These are phyloP conservation scores for Protostelium mycophagum DNA, from an alignment of 78 protist species.

Conservation along the genomic window DNA sequence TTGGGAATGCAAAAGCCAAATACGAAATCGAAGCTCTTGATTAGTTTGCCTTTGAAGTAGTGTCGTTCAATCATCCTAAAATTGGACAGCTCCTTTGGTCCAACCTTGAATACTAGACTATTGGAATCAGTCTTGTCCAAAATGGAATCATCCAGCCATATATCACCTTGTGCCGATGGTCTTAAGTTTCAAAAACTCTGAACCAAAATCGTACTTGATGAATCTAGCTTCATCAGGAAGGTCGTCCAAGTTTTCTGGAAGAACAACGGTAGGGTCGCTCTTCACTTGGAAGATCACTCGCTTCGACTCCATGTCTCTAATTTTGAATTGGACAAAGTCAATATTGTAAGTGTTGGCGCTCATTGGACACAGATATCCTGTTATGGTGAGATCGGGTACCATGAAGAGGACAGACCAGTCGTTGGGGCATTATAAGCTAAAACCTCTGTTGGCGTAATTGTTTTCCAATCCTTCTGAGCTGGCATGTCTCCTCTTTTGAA, in stretches of 20 bases:
- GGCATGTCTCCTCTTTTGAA: too few relatives aligned
- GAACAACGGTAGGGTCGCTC: neutral
- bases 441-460: neutral
- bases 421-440: neutral
- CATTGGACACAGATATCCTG: constrained; percentile 66
- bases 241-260: neutral
- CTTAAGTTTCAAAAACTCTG: constrained; percentile 13
- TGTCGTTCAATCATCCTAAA: constrained; percentile 88
- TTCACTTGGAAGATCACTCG: constrained; percentile 12
- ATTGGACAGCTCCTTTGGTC: constrained; percentile 44
- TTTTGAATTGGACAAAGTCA: constrained; percentile 59
- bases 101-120: constrained; percentile 63
- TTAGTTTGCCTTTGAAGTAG: constrained; percentile 64
- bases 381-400: neutral
- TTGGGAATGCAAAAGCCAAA: constrained; percentile 84
- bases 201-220: constrained; percentile 53
- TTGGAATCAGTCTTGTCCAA: neutral
- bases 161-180: constrained; percentile 45
- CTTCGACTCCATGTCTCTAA: constrained; percentile 57
- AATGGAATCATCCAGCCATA: neutral
- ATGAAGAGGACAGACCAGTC: neutral
- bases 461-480: neutral
- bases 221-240: constrained; percentile 22
- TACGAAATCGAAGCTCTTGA: constrained; percentile 73
- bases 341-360: constrained; percentile 59